phyloP scores from a whole-genome alignment of 2,329 filamentous ascomycete genomes.

The Graphiopsis chlorocephala region DNA sequence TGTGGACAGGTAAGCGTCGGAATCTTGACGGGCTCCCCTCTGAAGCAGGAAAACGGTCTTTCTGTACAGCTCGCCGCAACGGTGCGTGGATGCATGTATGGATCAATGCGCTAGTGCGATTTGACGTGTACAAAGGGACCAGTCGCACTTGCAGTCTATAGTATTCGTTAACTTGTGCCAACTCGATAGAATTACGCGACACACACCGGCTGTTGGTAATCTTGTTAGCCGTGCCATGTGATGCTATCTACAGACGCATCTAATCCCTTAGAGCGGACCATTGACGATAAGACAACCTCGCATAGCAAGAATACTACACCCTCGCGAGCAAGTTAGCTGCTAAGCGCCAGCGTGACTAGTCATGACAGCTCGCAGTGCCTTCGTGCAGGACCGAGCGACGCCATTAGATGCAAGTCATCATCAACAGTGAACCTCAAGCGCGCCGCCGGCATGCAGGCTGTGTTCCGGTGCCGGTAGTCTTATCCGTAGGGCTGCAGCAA shows the following conservation, averaged over 20 bases:
- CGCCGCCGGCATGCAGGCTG: neutral
- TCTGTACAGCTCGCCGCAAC: no score
- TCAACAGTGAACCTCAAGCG: neutral
- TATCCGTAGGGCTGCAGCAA: conserved; percentile 4
- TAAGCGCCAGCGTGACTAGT: neutral
- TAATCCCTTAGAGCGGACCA: neutral
- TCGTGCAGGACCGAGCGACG: neutral
- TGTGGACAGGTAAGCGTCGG: neutral
- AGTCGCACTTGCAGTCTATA: neutral
- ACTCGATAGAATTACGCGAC: neutral
- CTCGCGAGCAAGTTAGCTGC: neutral
- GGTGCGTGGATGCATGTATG: neutral
- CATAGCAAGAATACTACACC: neutral
- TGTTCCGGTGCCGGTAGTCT: neutral
- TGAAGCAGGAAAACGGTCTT: neutral
- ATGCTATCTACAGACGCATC: neutral
- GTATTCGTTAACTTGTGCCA: neutral
- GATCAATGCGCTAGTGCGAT: neutral
- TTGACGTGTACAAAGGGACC: neutral
- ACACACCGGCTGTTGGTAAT: neutral
- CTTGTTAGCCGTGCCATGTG: neutral
- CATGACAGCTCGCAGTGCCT: neutral
- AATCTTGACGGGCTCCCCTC: neutral
- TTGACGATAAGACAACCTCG: neutral
- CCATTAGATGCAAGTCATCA: conserved; percentile 3